Percentiles rank a stretch among this genome's conserved stretches.
Conservation (phyloP, 345 rosid genomes). For the Microcos paniculata region DNA sequence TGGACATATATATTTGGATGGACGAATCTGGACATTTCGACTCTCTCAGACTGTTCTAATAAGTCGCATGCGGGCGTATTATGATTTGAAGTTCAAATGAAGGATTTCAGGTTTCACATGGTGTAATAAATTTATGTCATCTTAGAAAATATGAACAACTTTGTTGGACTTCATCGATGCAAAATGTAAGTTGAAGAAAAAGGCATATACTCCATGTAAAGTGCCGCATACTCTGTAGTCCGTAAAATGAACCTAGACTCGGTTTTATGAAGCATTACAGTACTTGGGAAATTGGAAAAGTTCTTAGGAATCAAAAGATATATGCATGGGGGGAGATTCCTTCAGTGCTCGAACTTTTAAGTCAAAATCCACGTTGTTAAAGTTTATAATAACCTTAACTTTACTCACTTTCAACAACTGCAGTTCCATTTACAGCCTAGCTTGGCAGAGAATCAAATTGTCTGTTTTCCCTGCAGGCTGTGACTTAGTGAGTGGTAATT, state of each 20-base stretch:
- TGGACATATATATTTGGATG: not conserved
- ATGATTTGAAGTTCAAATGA: not conserved
- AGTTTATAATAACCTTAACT: too few species aligned
- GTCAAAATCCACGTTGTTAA: too few species aligned
- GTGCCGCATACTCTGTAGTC: not conserved
- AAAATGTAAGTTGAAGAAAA: too few species aligned
- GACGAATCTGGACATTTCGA: not conserved
- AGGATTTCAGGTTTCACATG: not conserved
- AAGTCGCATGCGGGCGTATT: too few species aligned
- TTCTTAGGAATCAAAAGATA: not conserved
- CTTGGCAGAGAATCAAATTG: conserved; percentile 19
- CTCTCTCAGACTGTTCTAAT: too few species aligned
- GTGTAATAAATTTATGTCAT: not conserved
- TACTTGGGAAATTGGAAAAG: not conserved
- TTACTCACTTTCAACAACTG: not conserved
- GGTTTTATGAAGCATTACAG: not conserved
- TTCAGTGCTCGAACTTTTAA: not conserved
- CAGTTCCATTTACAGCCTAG: conserved; percentile 22
- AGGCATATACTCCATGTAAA: not conserved
- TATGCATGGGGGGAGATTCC: not conserved
- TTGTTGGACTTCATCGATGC: too few species aligned
- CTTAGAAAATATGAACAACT: too few species aligned
- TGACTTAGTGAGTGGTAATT: too few species aligned
- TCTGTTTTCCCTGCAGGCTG: not conserved
- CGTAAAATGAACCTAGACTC: not conserved